Conservation (phyloP, 805 yeast genomes). For the Candida glaebosa region DNA sequence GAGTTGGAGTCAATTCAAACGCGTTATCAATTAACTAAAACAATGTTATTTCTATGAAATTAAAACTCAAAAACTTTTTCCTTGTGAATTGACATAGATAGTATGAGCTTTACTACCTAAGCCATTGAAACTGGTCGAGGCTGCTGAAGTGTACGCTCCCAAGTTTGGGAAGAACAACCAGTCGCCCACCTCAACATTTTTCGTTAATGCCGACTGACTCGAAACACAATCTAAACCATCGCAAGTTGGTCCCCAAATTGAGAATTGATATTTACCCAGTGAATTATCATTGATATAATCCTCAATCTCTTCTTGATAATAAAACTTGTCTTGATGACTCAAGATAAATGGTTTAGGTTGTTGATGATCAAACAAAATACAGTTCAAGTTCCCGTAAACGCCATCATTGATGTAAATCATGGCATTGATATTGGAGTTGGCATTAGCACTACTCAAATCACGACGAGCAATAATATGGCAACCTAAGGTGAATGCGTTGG, state of each 20-base stretch:
- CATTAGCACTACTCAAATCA: conserved; percentile 28
- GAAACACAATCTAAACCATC: conserved; percentile 90
- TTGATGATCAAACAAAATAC: conserved; percentile 91
- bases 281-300: conserved; percentile 13
- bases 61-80: neutral
- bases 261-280: conserved; percentile 38
- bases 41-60: neutral
- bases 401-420: conserved; percentile 94
- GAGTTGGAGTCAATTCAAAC: no score
- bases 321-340: conserved; percentile 48
- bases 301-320: conserved; percentile 22
- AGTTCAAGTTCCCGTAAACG: conserved; percentile 91
- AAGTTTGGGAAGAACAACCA: conserved; percentile 82
- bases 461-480: conserved; percentile 85
- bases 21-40: neutral
- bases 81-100: conserved; percentile 46
- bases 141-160: conserved; percentile 93
- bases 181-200: conserved; percentile 75
- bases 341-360: conserved; percentile 67
- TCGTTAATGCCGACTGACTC: conserved; percentile 47
- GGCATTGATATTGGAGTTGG: conserved; percentile 21
- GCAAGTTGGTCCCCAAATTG: conserved; percentile 98
- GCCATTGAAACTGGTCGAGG: conserved; percentile 92
- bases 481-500: conserved; percentile 81
- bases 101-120: conserved; percentile 62